Conservation (phyloP, 164 flowering plant species). For the Cinnamomum micranthum region DNA sequence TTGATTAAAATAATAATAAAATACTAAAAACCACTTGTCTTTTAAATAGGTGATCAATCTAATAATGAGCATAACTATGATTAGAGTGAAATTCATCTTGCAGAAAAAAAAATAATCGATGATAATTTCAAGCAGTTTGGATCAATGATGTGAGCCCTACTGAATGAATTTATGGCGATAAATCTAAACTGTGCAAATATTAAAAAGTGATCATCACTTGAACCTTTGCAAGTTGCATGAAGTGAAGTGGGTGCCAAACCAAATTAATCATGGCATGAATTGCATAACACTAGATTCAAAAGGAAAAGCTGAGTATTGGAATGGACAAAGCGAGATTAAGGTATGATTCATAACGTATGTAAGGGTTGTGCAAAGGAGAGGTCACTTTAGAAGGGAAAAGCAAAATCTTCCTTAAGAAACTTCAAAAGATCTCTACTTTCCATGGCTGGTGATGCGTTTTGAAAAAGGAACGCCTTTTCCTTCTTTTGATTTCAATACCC, state of each 20-base stretch:
- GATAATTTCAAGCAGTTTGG: too few species aligned
- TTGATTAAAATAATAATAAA: too few species aligned
- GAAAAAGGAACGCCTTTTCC: constrained; percentile 34
- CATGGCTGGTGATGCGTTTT: constrained; percentile 44
- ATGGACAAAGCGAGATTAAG: constrained; percentile 30
- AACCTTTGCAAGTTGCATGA: neutral
- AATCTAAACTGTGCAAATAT: too few species aligned
- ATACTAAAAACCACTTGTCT: too few species aligned
- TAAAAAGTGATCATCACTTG: too few species aligned
- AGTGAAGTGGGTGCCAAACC: neutral
- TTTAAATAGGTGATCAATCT: too few species aligned
- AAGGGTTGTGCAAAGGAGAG: constrained; percentile 56
- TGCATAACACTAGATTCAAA: neutral
- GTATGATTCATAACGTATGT: constrained; percentile 66
- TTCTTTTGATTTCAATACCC: constrained; percentile 45
- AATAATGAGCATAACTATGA: too few species aligned
- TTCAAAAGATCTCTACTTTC: constrained; percentile 64
- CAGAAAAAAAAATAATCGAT: too few species aligned
- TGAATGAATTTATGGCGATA: too few species aligned
- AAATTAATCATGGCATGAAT: constrained; percentile 2
- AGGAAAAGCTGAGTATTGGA: constrained; percentile 15
- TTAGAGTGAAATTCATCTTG: too few species aligned
- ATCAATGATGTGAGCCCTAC: too few species aligned
- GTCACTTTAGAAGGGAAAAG: constrained; percentile 49
- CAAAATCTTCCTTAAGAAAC: constrained; percentile 57